Percentiles rank a stretch among this genome's conserved stretches.
These are phyloP conservation scores for Isabelozyma rhagii DNA, from an alignment of 805 yeast genomes.

Conservation along the genomic window DNA sequence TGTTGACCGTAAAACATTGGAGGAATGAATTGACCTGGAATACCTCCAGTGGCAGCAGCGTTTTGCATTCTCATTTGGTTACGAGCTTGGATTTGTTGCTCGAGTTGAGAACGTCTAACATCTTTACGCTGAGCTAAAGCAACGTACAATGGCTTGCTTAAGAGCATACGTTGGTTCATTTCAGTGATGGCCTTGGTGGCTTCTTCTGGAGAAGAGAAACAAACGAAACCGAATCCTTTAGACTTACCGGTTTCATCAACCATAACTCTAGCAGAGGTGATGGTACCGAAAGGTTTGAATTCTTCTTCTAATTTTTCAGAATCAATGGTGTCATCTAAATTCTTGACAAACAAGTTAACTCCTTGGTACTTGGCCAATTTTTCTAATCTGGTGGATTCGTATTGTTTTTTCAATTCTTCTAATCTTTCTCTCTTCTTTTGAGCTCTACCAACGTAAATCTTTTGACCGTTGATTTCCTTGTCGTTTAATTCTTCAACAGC, in stretches of 20 bases:
- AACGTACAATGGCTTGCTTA: conserved; percentile 95
- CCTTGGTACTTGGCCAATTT: conserved; percentile 94
- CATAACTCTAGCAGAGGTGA: conserved; percentile 96
- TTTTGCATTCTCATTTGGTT: conserved; percentile 98
- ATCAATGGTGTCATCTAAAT: conserved; percentile 89
- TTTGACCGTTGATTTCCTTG: conserved; percentile 79
- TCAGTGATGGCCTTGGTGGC: conserved; percentile 97
- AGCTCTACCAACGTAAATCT: conserved; percentile 94
- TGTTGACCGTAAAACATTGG: conserved; percentile 87
- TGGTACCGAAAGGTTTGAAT: conserved; percentile 89
- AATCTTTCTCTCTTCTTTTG: conserved; percentile 98
- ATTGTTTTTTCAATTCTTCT: conserved; percentile 92
- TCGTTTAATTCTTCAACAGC: conserved; percentile 93
- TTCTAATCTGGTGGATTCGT: conserved; percentile 89
- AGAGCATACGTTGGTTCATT: conserved; percentile 96
- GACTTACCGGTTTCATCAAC: conserved; percentile 91
- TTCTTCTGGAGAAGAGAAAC: conserved; percentile 97
- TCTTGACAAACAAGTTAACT: conserved; percentile 93
- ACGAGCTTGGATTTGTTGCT: conserved; percentile 97
- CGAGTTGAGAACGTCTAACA: conserved; percentile 93
- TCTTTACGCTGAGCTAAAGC: conserved; percentile 99
- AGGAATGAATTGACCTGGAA: conserved; percentile 82
- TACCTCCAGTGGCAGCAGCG: conserved; percentile 83
- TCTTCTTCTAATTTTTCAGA: conserved; percentile 90
- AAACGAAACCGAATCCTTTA: conserved; percentile 97